Evolutionary conservation across 192 early-diverging fungal species (phyloP), one percentile per base, ranked within the genome.

Genomic region (Podila clonocystis): DNA sequence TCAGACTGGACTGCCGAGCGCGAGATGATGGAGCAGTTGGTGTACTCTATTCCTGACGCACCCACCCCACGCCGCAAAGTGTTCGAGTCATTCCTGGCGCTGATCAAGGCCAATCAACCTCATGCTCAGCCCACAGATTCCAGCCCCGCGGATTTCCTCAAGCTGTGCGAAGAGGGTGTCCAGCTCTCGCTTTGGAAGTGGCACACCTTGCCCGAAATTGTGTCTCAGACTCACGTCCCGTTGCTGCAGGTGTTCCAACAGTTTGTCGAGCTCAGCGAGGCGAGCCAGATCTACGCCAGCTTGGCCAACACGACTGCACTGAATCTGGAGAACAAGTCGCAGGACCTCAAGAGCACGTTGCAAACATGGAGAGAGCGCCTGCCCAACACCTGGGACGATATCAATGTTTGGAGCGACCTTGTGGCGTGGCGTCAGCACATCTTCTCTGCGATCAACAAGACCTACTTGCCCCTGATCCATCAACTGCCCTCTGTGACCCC

Each of bases 351-450:
- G 75, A 91, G 91, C 36, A 91, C 94, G 24, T 82, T 99, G 24
- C 89, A 92, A 63, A 99, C 95, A 5, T 99, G 98, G 98, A 86
- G 97, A 69, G 98, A 99, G 70, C 89, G 98, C 17, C 84, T 99
- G 50, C 98, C 98, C 15, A 99, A 97, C 77, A 87, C 88, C 48
- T 97, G 96, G 95, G 97, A 99, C 73, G 96, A 98, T 72, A 99
- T 99, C 80, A 94, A 94, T 65, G 87, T 99, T 9, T 99, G 98
- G 98, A 97, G 95, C 72, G 95, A 98, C 68, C 75, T 99, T 58
- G 95, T 99, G 7, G 94, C 96, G 12, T 99, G 97, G 97, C 88
- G 98, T 33, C 97, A 97, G 82, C 97, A 99, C 65, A 93, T 98
- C 13, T 99, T 99, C 74, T 91, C 92, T 62, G 94, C 94, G 9